Evolutionary conservation across 2,329 filamentous ascomycete genomes (phyloP).

Genomic region (Davidsoniella virescens): DNA sequence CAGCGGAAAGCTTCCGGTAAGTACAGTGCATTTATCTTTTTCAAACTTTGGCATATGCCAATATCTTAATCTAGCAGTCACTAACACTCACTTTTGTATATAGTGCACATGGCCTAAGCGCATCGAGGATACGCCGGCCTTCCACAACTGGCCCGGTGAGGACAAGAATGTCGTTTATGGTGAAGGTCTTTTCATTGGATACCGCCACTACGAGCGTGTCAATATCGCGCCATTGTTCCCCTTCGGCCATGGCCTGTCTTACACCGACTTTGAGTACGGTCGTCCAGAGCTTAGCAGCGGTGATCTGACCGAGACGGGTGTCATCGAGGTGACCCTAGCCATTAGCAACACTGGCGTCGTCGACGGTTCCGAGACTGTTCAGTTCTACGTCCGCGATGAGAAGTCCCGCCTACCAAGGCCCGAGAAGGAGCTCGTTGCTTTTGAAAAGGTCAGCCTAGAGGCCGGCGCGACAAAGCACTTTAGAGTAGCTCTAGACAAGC

Average conservation of each 20-base stretch:
- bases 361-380: constrained; percentile 47
- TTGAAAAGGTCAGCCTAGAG: constrained; percentile 45
- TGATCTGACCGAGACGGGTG: constrained; percentile 24
- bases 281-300: constrained; percentile 32
- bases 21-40: constrained; percentile 12
- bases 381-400: constrained; percentile 50
- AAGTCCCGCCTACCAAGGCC: constrained; percentile 47
- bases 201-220: constrained; percentile 52
- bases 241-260: constrained; percentile 60
- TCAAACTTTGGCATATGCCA: not conserved
- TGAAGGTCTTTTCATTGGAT: constrained; percentile 58
- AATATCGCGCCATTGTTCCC: constrained; percentile 46
- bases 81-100: constrained; percentile 7
- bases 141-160: constrained; percentile 58
- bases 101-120: constrained; percentile 48
- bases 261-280: constrained; percentile 52
- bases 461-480: constrained; percentile 38
- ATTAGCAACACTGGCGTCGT: constrained; percentile 38
- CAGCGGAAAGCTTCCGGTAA: constrained; percentile 49
- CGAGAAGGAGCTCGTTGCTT: constrained; percentile 55
- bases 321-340: constrained; percentile 30
- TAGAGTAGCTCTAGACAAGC: constrained; percentile 29
- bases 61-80: not conserved
- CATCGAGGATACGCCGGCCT: constrained; percentile 51
- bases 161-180: constrained; percentile 52